Percentiles rank a stretch among this genome's conserved stretches.
These are phyloP conservation scores for Dovyalis caffra DNA, from an alignment of 345 rosid species.

Conservation along the genomic window DNA sequence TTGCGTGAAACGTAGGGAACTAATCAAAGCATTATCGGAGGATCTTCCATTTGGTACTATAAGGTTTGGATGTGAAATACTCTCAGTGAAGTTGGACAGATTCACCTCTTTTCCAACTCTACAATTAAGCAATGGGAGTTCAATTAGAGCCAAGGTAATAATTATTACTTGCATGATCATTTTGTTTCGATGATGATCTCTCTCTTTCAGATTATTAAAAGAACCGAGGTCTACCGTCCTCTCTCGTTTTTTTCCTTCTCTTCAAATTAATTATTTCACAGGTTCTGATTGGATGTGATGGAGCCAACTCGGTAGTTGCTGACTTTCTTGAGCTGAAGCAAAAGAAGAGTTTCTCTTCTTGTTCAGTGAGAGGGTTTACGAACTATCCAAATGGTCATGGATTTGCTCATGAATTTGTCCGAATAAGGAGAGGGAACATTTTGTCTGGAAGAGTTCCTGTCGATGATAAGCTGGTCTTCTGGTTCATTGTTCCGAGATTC, in stretches of 20 bases:
- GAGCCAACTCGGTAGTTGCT: conserved; percentile 44
- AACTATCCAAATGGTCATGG: conserved; percentile 45
- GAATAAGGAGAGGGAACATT: conserved; percentile 15
- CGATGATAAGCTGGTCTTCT: conserved; percentile 29
- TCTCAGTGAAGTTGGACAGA: conserved; percentile 33
- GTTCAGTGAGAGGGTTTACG: conserved; percentile 45
- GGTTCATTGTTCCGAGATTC: conserved; percentile 32
- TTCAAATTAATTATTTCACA: no score
- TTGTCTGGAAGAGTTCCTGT: conserved; percentile 40
- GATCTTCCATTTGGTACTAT: conserved; percentile 40
- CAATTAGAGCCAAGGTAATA: conserved; percentile 48
- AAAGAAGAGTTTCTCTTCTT: conserved; percentile 26
- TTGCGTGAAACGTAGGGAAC: conserved; percentile 45
- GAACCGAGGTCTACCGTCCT: no score
- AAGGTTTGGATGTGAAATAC: conserved; percentile 32
- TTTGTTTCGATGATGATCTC: no score
- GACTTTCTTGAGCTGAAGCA: conserved; percentile 39
- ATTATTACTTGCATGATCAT: no score
- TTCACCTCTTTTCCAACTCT: conserved; percentile 30
- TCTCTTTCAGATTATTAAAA: no score
- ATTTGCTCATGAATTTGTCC: conserved; percentile 26
- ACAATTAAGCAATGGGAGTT: conserved; percentile 27
- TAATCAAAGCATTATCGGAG: conserved; percentile 39
- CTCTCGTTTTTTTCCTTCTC: no score
- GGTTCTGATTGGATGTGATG: conserved; percentile 60